Evolutionary conservation across 2,329 filamentous ascomycete genomes (phyloP).

Genomic region (Trichoderma simmonsii): DNA sequence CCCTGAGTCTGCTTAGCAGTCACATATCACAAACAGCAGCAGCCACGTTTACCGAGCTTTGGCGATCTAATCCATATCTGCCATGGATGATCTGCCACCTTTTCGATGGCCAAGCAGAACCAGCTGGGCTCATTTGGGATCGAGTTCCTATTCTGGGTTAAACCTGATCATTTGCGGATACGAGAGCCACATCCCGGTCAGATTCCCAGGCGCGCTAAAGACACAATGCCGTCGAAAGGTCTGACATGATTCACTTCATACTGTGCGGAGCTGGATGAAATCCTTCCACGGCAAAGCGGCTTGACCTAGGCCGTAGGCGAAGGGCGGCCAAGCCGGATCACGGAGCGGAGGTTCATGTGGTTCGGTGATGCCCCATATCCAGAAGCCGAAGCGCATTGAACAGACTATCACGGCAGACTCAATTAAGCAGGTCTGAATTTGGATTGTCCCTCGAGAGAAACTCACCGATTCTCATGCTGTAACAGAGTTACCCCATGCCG

Average conservation of each 20-base stretch:
- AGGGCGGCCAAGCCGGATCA: background rate
- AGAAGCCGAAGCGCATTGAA: background rate
- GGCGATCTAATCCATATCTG: background rate
- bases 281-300: background rate
- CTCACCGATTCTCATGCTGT: background rate
- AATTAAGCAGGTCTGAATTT: background rate
- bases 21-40: background rate
- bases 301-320: background rate
- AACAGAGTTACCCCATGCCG: background rate
- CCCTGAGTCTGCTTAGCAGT: background rate
- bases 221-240: background rate
- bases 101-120: background rate
- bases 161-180: background rate
- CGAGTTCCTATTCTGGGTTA: background rate
- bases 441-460: background rate
- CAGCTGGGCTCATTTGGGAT: background rate
- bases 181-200: background rate
- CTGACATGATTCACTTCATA: background rate
- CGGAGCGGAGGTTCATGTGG: background rate
- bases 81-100: background rate
- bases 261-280: background rate
- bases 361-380: background rate
- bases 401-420: background rate
- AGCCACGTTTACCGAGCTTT: background rate
- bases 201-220: background rate